phyloP scores from a whole-genome alignment of 2,329 filamentous ascomycete genomes.

The Fusarium sp. region DNA sequence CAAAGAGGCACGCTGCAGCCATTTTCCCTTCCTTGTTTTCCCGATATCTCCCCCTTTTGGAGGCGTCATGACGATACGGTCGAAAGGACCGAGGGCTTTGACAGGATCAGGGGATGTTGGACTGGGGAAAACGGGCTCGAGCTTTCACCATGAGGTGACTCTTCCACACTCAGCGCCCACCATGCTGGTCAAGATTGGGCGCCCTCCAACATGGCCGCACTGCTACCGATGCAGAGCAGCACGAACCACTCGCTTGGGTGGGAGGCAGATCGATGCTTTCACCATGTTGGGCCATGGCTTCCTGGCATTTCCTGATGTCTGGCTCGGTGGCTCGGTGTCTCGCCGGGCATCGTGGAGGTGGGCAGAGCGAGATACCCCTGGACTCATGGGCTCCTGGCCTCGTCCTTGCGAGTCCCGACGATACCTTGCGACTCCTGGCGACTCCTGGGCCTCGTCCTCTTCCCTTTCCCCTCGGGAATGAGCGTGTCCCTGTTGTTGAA shows the following conservation, averaged over 20 bases:
- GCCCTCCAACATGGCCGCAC: conserved; percentile 1
- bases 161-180: conserved; percentile 13
- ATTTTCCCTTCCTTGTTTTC: not conserved
- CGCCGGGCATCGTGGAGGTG: conserved; percentile 9
- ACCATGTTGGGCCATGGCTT: conserved; percentile 14
- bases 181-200: conserved; percentile 12
- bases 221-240: conserved; percentile 15
- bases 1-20: not conserved
- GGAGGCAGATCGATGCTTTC: conserved; percentile 14
- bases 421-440: not conserved
- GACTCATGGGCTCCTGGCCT: conserved; percentile 16
- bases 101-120: conserved; percentile 26
- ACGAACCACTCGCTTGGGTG: conserved; percentile 20
- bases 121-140: conserved; percentile 24
- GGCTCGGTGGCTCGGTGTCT: conserved; percentile 23
- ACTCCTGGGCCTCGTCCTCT: conserved; percentile 8
- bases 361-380: conserved; percentile 23
- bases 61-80: conserved; percentile 16
- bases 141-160: conserved; percentile 32
- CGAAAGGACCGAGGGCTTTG: conserved; percentile 18
- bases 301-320: conserved; percentile 16
- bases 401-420: conserved; percentile 1
- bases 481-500: conserved; percentile 14
- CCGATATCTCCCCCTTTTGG: conserved; percentile 6
- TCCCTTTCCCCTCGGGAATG: conserved; percentile 23